Percentiles rank a stretch among this genome's conserved stretches.
Evolutionary conservation across 176 grass and related monocot species (phyloP).

Genomic region (Ensete ventricosum): DNA sequence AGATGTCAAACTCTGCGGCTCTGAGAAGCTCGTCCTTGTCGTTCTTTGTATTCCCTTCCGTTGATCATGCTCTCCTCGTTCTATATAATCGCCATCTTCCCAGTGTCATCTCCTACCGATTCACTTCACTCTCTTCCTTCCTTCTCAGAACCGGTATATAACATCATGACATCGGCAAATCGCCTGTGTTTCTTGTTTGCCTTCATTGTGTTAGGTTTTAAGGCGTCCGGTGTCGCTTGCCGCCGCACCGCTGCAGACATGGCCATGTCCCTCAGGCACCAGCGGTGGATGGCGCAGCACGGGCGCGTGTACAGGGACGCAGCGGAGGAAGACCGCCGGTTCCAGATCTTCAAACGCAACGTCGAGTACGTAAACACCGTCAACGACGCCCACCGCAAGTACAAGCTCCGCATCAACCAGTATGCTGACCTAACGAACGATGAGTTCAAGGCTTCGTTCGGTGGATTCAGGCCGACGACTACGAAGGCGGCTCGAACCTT

Average conservation of each 20-base stretch:
- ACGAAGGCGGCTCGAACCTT: constrained; percentile 2
- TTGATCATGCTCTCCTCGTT: no score
- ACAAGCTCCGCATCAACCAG: not conserved
- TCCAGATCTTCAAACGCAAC: not conserved
- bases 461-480: constrained; percentile 7
- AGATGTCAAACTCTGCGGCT: no score
- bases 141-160: no score
- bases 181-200: not conserved
- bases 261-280: not conserved
- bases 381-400: not conserved
- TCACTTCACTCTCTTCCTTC: no score
- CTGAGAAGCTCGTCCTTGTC: no score
- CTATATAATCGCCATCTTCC: no score
- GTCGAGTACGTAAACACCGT: not conserved
- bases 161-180: not conserved
- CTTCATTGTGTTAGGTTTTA: not conserved
- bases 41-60: no score
- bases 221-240: not conserved
- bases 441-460: constrained; percentile 30
- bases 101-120: no score
- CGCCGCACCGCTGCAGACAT: not conserved
- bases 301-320: not conserved
- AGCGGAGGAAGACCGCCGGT: not conserved
- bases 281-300: not conserved
- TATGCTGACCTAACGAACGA: not conserved